A percentile compares a stretch with the other conserved stretches of the same genome.
These are phyloP conservation scores for Penicillium sp. DNA, from an alignment of 2,329 filamentous ascomycete genomes.

Conservation along the genomic window DNA sequence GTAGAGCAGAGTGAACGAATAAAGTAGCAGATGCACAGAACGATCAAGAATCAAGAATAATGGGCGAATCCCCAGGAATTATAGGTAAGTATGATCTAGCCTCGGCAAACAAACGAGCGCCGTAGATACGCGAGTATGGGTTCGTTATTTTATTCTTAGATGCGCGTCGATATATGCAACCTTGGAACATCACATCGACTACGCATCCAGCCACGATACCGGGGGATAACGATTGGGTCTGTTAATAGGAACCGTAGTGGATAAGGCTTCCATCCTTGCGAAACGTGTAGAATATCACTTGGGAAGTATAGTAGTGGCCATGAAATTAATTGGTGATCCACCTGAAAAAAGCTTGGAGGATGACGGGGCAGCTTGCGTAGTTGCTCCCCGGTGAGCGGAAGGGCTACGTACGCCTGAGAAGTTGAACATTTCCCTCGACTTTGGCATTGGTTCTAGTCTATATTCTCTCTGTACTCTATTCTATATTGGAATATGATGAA, in stretches of 20 bases:
- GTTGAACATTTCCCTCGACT: background rate
- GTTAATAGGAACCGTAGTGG: background rate
- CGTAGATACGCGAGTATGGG: background rate
- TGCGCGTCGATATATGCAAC: background rate
- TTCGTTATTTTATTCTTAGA: constrained; percentile 1
- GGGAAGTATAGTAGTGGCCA: background rate
- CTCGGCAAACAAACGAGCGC: background rate
- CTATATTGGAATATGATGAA: background rate
- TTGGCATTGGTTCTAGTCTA: background rate
- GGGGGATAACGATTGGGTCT: background rate
- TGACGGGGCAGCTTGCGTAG: constrained; percentile 9
- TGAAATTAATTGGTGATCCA: background rate
- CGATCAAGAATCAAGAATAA: background rate
- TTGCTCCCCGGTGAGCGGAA: constrained; percentile 6
- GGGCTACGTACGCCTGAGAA: constrained; percentile 3
- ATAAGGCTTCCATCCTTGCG: background rate
- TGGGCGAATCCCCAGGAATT: background rate
- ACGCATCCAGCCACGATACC: background rate
- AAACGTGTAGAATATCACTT: background rate
- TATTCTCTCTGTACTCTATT: background rate
- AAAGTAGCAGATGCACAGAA: background rate
- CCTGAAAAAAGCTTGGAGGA: constrained; percentile 16
- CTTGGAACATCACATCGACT: background rate
- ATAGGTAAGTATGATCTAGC: background rate
- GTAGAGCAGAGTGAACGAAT: background rate